Conservation (phyloP, 2,329 filamentous ascomycete species). For the Monosporascus sp. region DNA sequence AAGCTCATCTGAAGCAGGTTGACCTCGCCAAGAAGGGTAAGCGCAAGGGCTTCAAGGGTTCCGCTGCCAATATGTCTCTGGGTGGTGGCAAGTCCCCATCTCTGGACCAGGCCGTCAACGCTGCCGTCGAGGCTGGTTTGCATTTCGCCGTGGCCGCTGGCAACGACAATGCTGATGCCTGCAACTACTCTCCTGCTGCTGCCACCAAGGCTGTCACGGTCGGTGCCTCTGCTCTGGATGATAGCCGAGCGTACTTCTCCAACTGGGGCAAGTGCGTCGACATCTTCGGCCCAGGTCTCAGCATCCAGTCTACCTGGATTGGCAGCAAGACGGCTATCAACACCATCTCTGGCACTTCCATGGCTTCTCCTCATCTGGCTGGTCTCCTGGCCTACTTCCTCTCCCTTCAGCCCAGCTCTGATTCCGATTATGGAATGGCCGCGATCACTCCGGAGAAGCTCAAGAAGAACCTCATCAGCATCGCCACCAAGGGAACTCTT, state of each 20-base stretch:
- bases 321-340: slow-evolving; percentile 94
- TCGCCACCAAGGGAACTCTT: slow-evolving; percentile 75
- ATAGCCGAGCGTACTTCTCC: slow-evolving; percentile 99
- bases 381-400: slow-evolving; percentile 97
- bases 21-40: slow-evolving; percentile 79
- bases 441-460: slow-evolving; percentile 89
- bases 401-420: slow-evolving; percentile 83
- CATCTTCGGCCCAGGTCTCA: slow-evolving; percentile 95
- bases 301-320: slow-evolving; percentile 98
- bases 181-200: slow-evolving; percentile 97
- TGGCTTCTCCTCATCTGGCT: slow-evolving; percentile 95
- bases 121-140: slow-evolving; percentile 83
- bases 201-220: slow-evolving; percentile 91
- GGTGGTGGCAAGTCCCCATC: slow-evolving; percentile 94
- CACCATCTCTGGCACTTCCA: slow-evolving; percentile 98
- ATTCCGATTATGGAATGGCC: slow-evolving; percentile 88
- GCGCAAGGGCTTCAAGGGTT: slow-evolving; percentile 97
- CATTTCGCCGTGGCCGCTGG: slow-evolving; percentile 98
- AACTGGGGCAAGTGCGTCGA: slow-evolving; percentile 99
- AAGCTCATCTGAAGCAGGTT: slow-evolving; percentile 70
- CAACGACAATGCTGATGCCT: slow-evolving; percentile 98
- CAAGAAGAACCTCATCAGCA: slow-evolving; percentile 79
- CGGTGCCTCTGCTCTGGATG: slow-evolving; percentile 86
- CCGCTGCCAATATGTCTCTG: slow-evolving; percentile 98
- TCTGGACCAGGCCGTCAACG: slow-evolving; percentile 89